Conservation (phyloP, 2,329 filamentous ascomycete species). For the Cladosporium sp. region DNA sequence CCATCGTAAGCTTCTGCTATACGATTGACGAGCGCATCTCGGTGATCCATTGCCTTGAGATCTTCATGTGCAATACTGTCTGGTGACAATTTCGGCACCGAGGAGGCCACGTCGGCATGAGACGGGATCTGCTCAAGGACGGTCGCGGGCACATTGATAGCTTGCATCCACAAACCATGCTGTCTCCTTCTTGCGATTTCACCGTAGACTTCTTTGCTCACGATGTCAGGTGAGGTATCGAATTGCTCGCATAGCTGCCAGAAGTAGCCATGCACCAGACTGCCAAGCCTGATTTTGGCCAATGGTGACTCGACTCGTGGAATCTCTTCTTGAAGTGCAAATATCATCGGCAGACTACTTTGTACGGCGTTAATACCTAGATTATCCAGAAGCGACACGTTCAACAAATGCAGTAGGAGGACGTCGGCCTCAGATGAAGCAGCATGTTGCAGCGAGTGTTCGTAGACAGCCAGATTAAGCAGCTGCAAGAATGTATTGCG, state of each 20-base stretch:
- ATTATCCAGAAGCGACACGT: slow-evolving; percentile 68
- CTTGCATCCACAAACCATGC: slow-evolving; percentile 74
- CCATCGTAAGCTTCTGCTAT: slow-evolving; percentile 69
- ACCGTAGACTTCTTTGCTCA: slow-evolving; percentile 67
- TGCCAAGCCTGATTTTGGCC: slow-evolving; percentile 74
- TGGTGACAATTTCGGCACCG: slow-evolving; percentile 3
- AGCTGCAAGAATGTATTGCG: slow-evolving; percentile 74
- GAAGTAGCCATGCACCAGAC: slow-evolving; percentile 84
- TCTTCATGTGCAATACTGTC: slow-evolving; percentile 55
- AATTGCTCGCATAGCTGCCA: slow-evolving; percentile 76
- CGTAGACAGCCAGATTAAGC: slow-evolving; percentile 83
- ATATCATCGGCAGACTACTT: slow-evolving; percentile 81
- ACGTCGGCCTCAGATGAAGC: slow-evolving; percentile 59
- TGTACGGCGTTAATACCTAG: slow-evolving; percentile 78
- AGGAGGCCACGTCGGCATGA: background rate
- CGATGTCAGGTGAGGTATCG: slow-evolving; percentile 64
- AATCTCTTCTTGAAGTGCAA: slow-evolving; percentile 82
- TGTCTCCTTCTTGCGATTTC: slow-evolving; percentile 72
- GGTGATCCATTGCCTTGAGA: slow-evolving; percentile 71
- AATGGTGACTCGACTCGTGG: slow-evolving; percentile 60
- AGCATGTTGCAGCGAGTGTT: slow-evolving; percentile 72
- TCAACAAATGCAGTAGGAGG: slow-evolving; percentile 69
- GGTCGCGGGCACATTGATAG: slow-evolving; percentile 43
- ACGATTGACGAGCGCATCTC: slow-evolving; percentile 65
- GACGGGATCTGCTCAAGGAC: slow-evolving; percentile 6